Percentiles rank a stretch among this genome's conserved stretches.
These are phyloP conservation scores for Pelargonium exstipulatum DNA, from an alignment of 441 rosid genomes.

Conservation along the genomic window DNA sequence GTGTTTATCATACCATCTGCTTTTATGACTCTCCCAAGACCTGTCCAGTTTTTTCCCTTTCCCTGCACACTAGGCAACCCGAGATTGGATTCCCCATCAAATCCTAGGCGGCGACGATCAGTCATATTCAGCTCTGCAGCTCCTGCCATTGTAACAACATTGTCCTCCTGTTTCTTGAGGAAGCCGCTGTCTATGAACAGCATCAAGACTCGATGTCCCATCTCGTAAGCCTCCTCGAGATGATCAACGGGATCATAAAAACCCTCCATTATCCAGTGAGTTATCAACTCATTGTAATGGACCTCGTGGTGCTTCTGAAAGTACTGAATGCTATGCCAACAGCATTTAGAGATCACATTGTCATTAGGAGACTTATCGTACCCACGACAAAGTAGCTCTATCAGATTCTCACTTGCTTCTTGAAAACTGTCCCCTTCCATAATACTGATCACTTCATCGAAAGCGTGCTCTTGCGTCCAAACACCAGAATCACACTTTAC, in stretches of 20 bases:
- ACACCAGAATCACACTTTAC: not conserved
- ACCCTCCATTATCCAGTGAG: slow-evolving; percentile 60
- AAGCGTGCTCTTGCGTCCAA: slow-evolving; percentile 10
- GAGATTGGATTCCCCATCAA: slow-evolving; percentile 22
- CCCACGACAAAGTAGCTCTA: not conserved
- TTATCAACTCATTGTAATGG: slow-evolving; percentile 48
- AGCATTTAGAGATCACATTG: slow-evolving; percentile 28
- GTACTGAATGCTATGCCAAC: slow-evolving; percentile 44
- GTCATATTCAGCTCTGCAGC: slow-evolving; percentile 17
- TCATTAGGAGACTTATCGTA: slow-evolving; percentile 20
- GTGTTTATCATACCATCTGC: slow-evolving; percentile 49
- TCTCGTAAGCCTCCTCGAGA: slow-evolving; percentile 38
- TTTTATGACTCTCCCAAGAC: slow-evolving; percentile 35
- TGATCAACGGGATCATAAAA: slow-evolving; percentile 29
- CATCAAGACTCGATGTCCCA: slow-evolving; percentile 44
- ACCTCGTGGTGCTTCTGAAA: slow-evolving; percentile 28
- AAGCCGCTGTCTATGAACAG: slow-evolving; percentile 38
- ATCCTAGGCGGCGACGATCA: slow-evolving; percentile 31
- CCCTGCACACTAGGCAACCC: slow-evolving; percentile 33
- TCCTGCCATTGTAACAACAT: slow-evolving; percentile 38
- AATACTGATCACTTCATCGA: slow-evolving; percentile 16
- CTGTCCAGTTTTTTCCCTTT: slow-evolving; percentile 9
- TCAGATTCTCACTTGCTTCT: slow-evolving; percentile 6
- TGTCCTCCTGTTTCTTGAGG: slow-evolving; percentile 41
- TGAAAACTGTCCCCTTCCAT: not conserved